These are phyloP conservation scores for Russula emetica DNA, from an alignment of 768 basidiomycete species.

Conservation along the genomic window DNA sequence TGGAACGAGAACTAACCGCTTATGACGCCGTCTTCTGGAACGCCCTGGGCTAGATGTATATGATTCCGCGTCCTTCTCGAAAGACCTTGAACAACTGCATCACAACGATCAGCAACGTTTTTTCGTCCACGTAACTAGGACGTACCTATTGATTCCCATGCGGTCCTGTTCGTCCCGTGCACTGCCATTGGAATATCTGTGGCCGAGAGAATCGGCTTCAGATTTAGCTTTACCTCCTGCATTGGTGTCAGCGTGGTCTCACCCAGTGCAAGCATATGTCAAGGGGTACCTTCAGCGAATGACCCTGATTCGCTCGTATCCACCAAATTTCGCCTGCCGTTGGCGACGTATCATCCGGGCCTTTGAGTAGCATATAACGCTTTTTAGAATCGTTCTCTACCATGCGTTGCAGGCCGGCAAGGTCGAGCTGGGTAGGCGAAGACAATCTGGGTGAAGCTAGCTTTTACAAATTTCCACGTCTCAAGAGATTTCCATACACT, in stretches of 20 bases:
- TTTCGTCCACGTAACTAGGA: not conserved
- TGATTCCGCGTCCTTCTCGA: conserved; percentile 88
- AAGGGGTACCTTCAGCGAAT: conserved; percentile 65
- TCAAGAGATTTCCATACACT: conserved; percentile 5
- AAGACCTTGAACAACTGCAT: conserved; percentile 63
- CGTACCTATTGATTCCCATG: conserved; percentile 72
- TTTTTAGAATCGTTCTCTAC: conserved; percentile 65
- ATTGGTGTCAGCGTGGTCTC: not conserved
- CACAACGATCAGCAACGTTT: conserved; percentile 3
- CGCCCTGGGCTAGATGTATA: conserved; percentile 85
- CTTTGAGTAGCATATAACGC: conserved; percentile 55
- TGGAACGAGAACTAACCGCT: conserved; percentile 54
- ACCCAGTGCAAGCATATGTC: not conserved
- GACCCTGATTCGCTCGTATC: conserved; percentile 90
- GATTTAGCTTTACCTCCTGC: conserved; percentile 65
- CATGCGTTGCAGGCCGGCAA: conserved; percentile 52
- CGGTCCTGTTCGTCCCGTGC: conserved; percentile 67
- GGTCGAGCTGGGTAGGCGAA: conserved; percentile 45
- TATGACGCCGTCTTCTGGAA: conserved; percentile 59
- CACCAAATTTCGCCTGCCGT: conserved; percentile 55
- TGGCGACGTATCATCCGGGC: conserved; percentile 35
- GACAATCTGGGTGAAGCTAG: conserved; percentile 61
- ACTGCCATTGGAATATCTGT: conserved; percentile 75
- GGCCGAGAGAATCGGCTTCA: conserved; percentile 52
- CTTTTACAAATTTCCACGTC: conserved; percentile 39